Base-by-base conservation (phyloP, 208 protist genomes). In the Acanthamoeba sp. region DNA sequence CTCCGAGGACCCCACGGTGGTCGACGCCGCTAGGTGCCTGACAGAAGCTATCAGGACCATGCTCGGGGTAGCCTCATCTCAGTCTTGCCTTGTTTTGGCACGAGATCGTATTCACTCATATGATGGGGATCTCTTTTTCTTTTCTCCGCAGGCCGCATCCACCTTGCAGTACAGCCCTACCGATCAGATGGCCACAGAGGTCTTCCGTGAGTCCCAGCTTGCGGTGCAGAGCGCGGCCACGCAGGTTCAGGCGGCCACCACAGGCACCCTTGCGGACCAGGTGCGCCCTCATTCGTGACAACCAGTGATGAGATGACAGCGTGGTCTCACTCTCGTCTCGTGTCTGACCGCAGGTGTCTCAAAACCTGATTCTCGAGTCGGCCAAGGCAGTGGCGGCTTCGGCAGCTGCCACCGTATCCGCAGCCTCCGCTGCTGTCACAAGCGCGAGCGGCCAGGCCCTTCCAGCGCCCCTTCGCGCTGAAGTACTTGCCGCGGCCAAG, bases 311-410 rank as follows among this genome's bases (percentile, higher is more conserved):
- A n/a, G n/a, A n/a, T n/a, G n/a, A 18, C 62, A 1, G 62, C 62
- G 16, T 24, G 12, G 14, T n/a, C n/a, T 71, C 62, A 34, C 32
- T 34, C 62, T 71, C 48, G 1, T 10, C 48, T 52, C 14, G n/a
- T n/a, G n/a, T n/a, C n/a, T n/a, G n/a, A n/a, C 55, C 22, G 12
- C 32, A 71, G 62, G 62, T 64, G 0, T 93, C 89, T 18, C 89
- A 84, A 27, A 76, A 82, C 40, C 69, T 93, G 42, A 62, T 93
- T 12, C 48, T 93, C 32, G 89, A 93, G 89, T 93, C 89, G 89
- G 89, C 89, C 40, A 93, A 91, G 38, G 55, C 48, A 2, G 85
- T 91, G 2, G 66, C 27, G 42, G 66, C 69, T 18, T 14, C 89
- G 1, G 69, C 55, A 62, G 36, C 89, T 9, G 45, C 62, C 16